Conservation (phyloP, 805 yeast genomes). For the Yarrowia sp. region DNA sequence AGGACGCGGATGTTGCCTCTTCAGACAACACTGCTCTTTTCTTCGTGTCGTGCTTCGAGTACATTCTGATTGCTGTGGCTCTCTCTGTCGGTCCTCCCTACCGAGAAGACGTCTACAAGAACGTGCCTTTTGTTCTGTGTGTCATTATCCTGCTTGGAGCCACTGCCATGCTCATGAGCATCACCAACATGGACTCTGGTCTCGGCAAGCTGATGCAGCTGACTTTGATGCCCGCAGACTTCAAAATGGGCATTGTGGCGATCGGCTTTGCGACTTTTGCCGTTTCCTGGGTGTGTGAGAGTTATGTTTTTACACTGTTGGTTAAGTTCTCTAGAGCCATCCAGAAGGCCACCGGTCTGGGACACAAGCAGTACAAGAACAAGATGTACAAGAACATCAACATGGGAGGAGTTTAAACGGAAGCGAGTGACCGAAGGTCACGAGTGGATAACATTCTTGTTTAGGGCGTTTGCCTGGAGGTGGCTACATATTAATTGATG, state of each 20-base stretch:
- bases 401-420: slow-evolving; percentile 12
- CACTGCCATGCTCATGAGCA: slow-evolving; percentile 54
- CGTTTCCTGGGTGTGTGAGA: slow-evolving; percentile 6
- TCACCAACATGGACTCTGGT: slow-evolving; percentile 49
- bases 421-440: too few species aligned
- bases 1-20: slow-evolving; percentile 73
- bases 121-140: slow-evolving; percentile 65
- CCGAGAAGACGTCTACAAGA: slow-evolving; percentile 68
- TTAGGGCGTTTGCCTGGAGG: too few species aligned
- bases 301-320: not conserved
- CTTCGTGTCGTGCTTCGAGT: slow-evolving; percentile 80
- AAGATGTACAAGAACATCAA: slow-evolving; percentile 42
- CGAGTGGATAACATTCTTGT: too few species aligned
- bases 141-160: slow-evolving; percentile 49
- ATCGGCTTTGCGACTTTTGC: slow-evolving; percentile 10
- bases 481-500: too few species aligned
- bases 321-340: not conserved
- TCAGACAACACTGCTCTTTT: slow-evolving; percentile 89
- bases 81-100: slow-evolving; percentile 92
- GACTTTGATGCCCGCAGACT: slow-evolving; percentile 53
- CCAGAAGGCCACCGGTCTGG: slow-evolving; percentile 9
- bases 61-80: slow-evolving; percentile 78
- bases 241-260: slow-evolving; percentile 44
- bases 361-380: slow-evolving; percentile 42
- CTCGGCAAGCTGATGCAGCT: slow-evolving; percentile 74